A percentile compares a stretch with the other conserved stretches of the same genome.
phyloP scores from a whole-genome alignment of 768 basidiomycete genomes.

The Tephrocybe sp. region DNA sequence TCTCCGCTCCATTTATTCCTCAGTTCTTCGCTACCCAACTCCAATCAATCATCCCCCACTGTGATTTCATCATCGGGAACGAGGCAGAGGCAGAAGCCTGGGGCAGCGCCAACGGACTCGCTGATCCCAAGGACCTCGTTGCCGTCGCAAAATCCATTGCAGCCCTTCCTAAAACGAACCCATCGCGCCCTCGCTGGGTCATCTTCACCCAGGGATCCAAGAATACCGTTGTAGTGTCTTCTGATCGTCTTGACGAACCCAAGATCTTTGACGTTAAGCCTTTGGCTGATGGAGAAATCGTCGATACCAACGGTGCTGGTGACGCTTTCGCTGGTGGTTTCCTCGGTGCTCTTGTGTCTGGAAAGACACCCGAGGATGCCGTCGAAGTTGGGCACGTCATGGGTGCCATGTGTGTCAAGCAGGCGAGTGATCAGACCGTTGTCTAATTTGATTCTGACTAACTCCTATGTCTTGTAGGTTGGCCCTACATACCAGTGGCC shows the following conservation, averaged over 20 bases:
- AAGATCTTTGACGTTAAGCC: conserved; percentile 58
- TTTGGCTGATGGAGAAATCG: conserved; percentile 62
- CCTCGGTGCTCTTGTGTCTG: conserved; percentile 78
- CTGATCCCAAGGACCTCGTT: conserved; percentile 61
- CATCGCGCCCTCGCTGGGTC: conserved; percentile 73
- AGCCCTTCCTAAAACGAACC: conserved; percentile 69
- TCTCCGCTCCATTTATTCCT: conserved; percentile 96
- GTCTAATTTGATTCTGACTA: background rate
- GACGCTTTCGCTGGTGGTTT: conserved; percentile 98
- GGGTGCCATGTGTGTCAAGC: conserved; percentile 81
- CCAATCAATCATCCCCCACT: conserved; percentile 75
- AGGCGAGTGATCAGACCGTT: conserved; percentile 40
- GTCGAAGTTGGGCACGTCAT: conserved; percentile 86
- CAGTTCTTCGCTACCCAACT: conserved; percentile 89
- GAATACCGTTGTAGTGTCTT: conserved; percentile 72
- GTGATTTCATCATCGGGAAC: conserved; percentile 93
- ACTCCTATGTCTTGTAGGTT: background rate
- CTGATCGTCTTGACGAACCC: conserved; percentile 49
- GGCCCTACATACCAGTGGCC: conserved; percentile 12
- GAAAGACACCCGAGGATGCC: conserved; percentile 73
- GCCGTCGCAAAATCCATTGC: conserved; percentile 77
- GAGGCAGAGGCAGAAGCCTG: conserved; percentile 91
- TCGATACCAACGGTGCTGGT: conserved; percentile 98
- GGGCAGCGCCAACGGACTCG: conserved; percentile 68
- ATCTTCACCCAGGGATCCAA: conserved; percentile 89